Conservation (phyloP, 352 stramenopile species). For the Pythium phragmitis region DNA sequence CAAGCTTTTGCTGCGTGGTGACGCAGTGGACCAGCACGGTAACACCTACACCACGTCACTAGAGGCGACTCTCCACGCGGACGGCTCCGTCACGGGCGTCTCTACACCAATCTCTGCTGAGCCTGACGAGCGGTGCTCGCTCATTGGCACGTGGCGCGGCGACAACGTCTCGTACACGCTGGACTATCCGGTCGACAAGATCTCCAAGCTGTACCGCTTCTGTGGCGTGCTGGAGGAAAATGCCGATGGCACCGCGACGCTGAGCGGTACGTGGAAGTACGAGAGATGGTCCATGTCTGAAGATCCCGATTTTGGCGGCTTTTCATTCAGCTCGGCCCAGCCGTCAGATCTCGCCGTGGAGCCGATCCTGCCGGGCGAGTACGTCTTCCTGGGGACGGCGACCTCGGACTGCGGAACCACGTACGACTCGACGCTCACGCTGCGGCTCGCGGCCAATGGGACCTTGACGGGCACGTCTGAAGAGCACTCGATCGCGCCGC, state of each 20-base stretch:
- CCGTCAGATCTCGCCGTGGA: too few relatives aligned
- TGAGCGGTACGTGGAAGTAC: conserved; percentile 14
- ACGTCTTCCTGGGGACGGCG: neutral
- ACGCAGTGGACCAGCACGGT: conserved; percentile 10
- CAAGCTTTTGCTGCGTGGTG: conserved; percentile 2
- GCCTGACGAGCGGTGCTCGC: neutral
- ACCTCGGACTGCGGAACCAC: neutral
- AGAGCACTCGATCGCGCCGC: neutral
- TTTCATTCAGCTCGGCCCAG: neutral
- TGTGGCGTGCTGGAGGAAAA: neutral
- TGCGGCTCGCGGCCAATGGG: neutral
- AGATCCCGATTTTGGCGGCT: neutral
- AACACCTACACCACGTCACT: conserved; percentile 9
- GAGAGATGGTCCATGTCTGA: conserved; percentile 4
- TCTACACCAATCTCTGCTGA: neutral
- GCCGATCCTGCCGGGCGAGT: neutral
- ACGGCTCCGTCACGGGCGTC: conserved; percentile 6
- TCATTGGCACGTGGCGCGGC: conserved; percentile 4
- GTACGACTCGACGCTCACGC: neutral
- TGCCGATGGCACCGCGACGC: neutral
- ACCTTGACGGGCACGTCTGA: neutral
- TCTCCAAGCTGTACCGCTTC: conserved; percentile 5
- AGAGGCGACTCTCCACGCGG: neutral
- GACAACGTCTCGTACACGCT: conserved; percentile 9
- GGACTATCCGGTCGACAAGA: neutral